Base-by-base conservation (phyloP, 192 early-diverging fungal species). In the Podila verticillata region DNA sequence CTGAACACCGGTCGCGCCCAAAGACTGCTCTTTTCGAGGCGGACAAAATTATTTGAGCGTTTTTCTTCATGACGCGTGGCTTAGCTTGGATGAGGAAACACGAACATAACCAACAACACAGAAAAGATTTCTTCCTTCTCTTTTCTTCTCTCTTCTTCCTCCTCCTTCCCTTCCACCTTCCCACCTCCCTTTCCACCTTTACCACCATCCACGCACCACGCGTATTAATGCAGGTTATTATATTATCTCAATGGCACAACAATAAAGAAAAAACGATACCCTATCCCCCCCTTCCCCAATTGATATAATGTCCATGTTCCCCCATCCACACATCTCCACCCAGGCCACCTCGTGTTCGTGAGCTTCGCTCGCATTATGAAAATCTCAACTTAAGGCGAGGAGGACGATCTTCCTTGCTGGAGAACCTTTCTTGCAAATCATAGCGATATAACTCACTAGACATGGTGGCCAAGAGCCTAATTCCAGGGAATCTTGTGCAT, bases 381-480 rank as follows among this genome's bases (percentile, higher is more conserved):
- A 64, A 58, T 59, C 73, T 69, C 66, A 34, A 35, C 9, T 17
- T 65, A 17, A 69, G 26, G 66, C 61, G 61, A 63, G 73, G 73
- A 60, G 73, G 73, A 74, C 73, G 73, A 74, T 74, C 66, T 68
- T 65, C 66, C 66, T n/a, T 69, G 73, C 66, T 65, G 39, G 73
- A 69, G 67, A 70, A 61, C 63, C 63, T 77, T 77, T 77, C 67
- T 70, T 69, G 68, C 74, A 69, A 63, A 48, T 63, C 17, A 70
- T 77, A 77, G 74, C 74, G 74, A 77, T 60, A 65, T 54, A 44
- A 68, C 57, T 77, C 74, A 70, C 74, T 70, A 77, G 74, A 77
- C 74, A 77, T 77, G 68, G 74, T 77, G 68, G 74, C 66, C 74
- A 65, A 70, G 74, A 77, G 74, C 74, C 66, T 24, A 75, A 74